Evolutionary conservation across 164 flowering plant genomes (phyloP), one percentile per base, ranked within the genome.

Genomic region (Amborella trichopoda): DNA sequence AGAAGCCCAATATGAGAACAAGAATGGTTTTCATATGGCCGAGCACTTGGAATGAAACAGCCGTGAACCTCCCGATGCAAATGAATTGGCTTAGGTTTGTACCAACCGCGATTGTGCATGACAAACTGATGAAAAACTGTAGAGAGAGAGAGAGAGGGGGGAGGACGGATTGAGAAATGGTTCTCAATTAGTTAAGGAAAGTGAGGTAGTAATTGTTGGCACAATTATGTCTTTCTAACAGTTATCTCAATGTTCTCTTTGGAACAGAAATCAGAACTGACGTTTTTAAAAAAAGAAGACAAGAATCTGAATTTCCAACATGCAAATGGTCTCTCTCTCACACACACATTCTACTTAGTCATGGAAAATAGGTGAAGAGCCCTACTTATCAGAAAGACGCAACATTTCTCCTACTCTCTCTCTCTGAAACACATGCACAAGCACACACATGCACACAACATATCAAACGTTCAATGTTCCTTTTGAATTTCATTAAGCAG

Each of bases 31-130:
- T 83, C 85, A 70, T 88, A 56, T 84, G 97, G 28, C 95, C 95
- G 18, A 89, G 80, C 14, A 89, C 97, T 72, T 89, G 86, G 63
- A 83, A 80, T 12, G 89, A 67, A 45, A 83, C 94, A 3, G 89
- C 83, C 1, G 89, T 76, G 52, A 89, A 89, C 67, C 95, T 71
- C 39, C 94, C 90, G 2, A 89, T 89, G 75, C 97, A 83, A 72
- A 74, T 82, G 72, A 82, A 79, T 47, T 82, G 86, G 65, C 86
- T 82, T n/a, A 82, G 78, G 60, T 80, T 80, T 58, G 83, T 78
- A 28, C 94, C 94, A 9, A 80, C 71, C 3, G 89, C 86, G 19
- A 83, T 81, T 30, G 70, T 67, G 72, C 94, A 89, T 3, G 97
- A 85, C 41, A 78, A 62, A 26, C 68, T 18, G 17, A 78, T 56